Conservation (phyloP, 345 rosid species). For the Arabidopsis arenosa region DNA sequence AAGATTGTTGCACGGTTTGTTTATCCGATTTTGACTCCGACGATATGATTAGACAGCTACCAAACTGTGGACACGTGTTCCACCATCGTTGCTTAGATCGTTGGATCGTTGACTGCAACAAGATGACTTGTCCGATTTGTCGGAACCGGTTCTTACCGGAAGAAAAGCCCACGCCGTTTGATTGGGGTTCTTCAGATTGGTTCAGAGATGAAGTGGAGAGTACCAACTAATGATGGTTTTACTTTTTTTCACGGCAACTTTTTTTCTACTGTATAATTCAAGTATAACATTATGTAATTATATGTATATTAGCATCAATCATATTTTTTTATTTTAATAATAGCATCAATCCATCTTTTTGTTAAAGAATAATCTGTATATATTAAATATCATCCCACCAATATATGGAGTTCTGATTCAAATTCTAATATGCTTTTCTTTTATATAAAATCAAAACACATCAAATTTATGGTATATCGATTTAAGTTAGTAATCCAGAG, state of each 20-base stretch:
- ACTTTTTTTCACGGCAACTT: neutral
- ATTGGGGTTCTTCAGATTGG: slow-evolving; percentile 44
- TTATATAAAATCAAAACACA: too few relatives aligned
- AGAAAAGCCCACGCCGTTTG: slow-evolving; percentile 46
- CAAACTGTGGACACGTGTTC: slow-evolving; percentile 69
- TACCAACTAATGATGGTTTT: neutral
- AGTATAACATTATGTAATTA: too few relatives aligned
- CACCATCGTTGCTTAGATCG: slow-evolving; percentile 70
- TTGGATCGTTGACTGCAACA: slow-evolving; percentile 67
- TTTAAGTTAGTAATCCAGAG: too few relatives aligned
- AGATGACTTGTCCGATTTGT: slow-evolving; percentile 70
- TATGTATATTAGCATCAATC: too few relatives aligned
- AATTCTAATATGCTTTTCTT: too few relatives aligned
- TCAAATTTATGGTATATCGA: too few relatives aligned
- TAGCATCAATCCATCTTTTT: too few relatives aligned
- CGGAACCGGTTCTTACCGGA: slow-evolving; percentile 59
- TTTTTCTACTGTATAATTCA: neutral
- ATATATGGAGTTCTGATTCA: too few relatives aligned
- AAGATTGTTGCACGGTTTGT: slow-evolving; percentile 84
- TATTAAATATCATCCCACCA: neutral
- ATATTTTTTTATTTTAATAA: too few relatives aligned
- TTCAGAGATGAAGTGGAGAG: slow-evolving; percentile 1
- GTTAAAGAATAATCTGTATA: too few relatives aligned
- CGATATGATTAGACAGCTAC: slow-evolving; percentile 58
- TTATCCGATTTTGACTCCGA: slow-evolving; percentile 62